Percentiles rank a stretch among this genome's conserved stretches.
Conservation (phyloP, 768 basidiomycete species). For the Russula lepida region DNA sequence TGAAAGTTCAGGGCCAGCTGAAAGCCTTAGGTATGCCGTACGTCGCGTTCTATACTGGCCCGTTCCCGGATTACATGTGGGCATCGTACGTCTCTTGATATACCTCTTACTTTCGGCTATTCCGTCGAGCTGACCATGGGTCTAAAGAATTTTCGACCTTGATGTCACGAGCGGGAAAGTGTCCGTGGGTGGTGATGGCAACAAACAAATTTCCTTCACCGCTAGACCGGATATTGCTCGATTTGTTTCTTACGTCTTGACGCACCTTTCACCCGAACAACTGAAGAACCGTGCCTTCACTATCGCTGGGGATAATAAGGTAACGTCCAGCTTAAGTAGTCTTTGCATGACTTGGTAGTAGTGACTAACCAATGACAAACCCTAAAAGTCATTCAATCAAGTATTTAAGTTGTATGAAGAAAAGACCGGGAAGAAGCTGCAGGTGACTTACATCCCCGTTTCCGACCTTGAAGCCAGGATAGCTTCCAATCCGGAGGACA, state of each 20-base stretch:
- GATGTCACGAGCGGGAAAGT: neutral
- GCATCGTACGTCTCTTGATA: neutral
- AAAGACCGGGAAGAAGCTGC: neutral
- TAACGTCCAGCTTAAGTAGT: neutral
- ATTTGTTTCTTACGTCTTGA: neutral
- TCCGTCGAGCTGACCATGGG: neutral
- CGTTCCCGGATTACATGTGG: neutral
- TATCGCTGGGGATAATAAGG: neutral
- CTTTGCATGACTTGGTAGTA: neutral
- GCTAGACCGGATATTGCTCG: neutral
- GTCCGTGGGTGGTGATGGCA: neutral
- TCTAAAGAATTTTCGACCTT: neutral
- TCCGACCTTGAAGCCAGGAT: neutral
- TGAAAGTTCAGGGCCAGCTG: neutral
- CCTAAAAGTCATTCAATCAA: neutral
- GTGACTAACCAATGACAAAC: neutral
- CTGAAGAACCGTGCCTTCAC: neutral
- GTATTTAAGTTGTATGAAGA: neutral
- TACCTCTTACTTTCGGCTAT: neutral
- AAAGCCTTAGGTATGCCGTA: neutral
- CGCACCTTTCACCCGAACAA: neutral
- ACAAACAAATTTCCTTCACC: neutral
- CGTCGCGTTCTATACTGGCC: neutral
- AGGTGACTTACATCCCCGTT: neutral
- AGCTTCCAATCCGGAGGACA: neutral